These are phyloP conservation scores for Entomortierella beljakovae DNA, from an alignment of 192 early-diverging fungal genomes.

Conservation along the genomic window DNA sequence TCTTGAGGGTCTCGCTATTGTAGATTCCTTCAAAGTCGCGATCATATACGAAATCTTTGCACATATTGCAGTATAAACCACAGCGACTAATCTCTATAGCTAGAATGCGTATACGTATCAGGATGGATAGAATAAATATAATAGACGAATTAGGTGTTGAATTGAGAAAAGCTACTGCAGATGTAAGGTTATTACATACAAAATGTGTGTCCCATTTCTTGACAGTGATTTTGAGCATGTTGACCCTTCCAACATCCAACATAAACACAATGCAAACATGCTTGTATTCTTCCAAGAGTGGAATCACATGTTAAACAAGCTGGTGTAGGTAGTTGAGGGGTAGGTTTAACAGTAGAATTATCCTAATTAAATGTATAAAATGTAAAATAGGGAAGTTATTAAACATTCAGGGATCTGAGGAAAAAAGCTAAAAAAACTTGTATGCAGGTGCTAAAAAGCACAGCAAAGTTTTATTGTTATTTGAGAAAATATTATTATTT, in stretches of 20 bases:
- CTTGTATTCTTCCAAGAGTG: slow-evolving; percentile 75
- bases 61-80: slow-evolving; percentile 77
- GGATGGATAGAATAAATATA: background rate
- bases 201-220: slow-evolving; percentile 62
- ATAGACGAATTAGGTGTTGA: background rate
- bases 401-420: no score
- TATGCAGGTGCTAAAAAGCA: background rate
- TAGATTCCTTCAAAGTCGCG: slow-evolving; percentile 67
- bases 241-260: slow-evolving; percentile 81
- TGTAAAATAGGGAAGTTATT: background rate
- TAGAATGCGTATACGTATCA: slow-evolving; percentile 39
- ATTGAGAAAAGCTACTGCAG: background rate
- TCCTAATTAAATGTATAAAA: background rate
- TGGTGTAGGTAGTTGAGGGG: slow-evolving; percentile 65
- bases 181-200: slow-evolving; percentile 55
- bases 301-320: slow-evolving; percentile 68
- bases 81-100: slow-evolving; percentile 82
- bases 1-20: slow-evolving; percentile 29
- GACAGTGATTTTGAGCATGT: slow-evolving; percentile 65
- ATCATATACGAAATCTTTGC: slow-evolving; percentile 91
- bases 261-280: slow-evolving; percentile 85
- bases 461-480: no score
- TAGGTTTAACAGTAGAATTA: slow-evolving; percentile 3
- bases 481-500: background rate
- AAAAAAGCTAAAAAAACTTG: no score